Evolutionary conservation across 116 monocot species (phyloP), one percentile per base, ranked within the genome.

Genomic region (Phalaenopsis hybrid): DNA sequence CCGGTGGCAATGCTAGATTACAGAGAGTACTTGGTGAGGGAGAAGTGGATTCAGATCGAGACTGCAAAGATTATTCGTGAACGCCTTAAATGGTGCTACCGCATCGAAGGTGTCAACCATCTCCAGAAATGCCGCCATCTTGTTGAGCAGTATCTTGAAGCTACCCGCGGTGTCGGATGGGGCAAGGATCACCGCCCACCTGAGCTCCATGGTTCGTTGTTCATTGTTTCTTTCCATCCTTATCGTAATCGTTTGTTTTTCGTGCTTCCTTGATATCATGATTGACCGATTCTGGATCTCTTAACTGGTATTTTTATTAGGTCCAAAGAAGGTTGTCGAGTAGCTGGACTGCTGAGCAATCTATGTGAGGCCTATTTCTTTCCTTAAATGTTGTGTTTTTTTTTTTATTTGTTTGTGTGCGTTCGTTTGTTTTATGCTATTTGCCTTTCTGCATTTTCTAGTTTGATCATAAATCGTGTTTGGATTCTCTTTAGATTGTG

Each of bases 1-100:
- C 96, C 96, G 57, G 94, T 96, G 81, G 96, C 96, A 83, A 91
- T 96, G 92, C 91, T 92, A 48, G 94, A 96, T 80, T 85, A 90
- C 77, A 72, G 94, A 73, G 96, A 96, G 87, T 77, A 96, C 84
- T 82, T 94, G 67, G 94, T 96, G 50, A 81, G 96, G 58, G 96
- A 96, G 94, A 96, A 96, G 87, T 94, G 94, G 91, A 96, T 96
- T 86, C 89, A 92, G 82, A 96, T 96, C 86, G 96, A 96, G 87
- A 94, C 89, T 20, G 91, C 96, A 25, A 96, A 96, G 90, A 96
- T 96, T 84, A 86, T 94, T 80, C 84, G 94, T 16, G 96, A 96
- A 74, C 85, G 86, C 75, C 87, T 96, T 76, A 82, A 82, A 45
- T 96, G 96, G 96, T 96, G 94, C 81, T 96, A 96, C 85, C 90